Conservation (phyloP, 306 rosid species). For the Casuarina glauca region DNA sequence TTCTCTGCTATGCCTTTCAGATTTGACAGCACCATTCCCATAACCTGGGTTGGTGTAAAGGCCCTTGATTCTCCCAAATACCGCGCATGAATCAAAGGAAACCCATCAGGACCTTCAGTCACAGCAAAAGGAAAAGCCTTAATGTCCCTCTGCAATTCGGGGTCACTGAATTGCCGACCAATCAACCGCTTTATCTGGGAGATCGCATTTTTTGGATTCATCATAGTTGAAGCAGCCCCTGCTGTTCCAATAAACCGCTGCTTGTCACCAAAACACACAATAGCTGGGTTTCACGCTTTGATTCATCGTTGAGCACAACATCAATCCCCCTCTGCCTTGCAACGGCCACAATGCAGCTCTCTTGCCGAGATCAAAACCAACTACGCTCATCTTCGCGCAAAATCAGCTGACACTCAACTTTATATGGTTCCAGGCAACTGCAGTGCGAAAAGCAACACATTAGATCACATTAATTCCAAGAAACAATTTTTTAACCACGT, state of each 20-base stretch:
- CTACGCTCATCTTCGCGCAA: conserved; percentile 77
- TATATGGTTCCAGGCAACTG: neutral
- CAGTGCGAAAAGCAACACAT: conserved; percentile 16
- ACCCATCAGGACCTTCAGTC: conserved; percentile 85
- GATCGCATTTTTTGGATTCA: conserved; percentile 89
- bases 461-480: neutral
- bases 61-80: conserved; percentile 69
- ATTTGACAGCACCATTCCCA: conserved; percentile 79
- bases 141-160: conserved; percentile 76
- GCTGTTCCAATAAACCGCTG: conserved; percentile 95
- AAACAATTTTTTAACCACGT: neutral
- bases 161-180: conserved; percentile 74
- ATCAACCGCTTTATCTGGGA: conserved; percentile 78
- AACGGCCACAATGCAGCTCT: conserved; percentile 93
- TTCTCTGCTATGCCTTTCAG: conserved; percentile 78
- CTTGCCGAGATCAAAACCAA: conserved; percentile 98
- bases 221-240: conserved; percentile 91
- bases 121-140: conserved; percentile 69
- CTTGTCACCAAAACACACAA: conserved; percentile 96
- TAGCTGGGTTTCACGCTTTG: conserved; percentile 89
- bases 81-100: conserved; percentile 69
- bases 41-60: conserved; percentile 80
- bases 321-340: conserved; percentile 97
- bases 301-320: conserved; percentile 94
- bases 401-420: neutral